phyloP scores from a whole-genome alignment of 495 filamentous ascomycete species.

The Penicillium diatomitis region DNA sequence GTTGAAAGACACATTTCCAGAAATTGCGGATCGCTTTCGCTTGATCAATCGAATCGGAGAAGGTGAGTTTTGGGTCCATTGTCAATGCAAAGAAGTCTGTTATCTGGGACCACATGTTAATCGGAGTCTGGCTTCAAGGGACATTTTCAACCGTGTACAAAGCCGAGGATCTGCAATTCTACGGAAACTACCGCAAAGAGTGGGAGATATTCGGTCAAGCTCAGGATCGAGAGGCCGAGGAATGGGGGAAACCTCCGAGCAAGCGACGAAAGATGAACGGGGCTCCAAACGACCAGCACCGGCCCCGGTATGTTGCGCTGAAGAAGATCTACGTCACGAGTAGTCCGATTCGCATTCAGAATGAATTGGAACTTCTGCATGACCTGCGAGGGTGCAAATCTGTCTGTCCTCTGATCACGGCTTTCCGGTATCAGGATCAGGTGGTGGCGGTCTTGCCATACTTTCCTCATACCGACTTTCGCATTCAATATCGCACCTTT shows the following conservation, averaged over 20 bases:
- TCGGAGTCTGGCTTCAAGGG: conserved; percentile 37
- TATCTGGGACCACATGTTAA: background rate
- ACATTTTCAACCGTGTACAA: conserved; percentile 99
- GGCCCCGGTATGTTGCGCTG: conserved; percentile 78
- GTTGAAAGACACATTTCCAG: conserved; percentile 70
- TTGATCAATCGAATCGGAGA: conserved; percentile 96
- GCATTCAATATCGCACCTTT: conserved; percentile 87
- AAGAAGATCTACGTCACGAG: conserved; percentile 99
- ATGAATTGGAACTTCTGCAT: conserved; percentile 94
- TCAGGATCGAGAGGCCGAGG: conserved; percentile 53
- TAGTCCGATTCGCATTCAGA: conserved; percentile 84
- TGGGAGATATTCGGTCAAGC: conserved; percentile 65
- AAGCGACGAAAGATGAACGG: conserved; percentile 36
- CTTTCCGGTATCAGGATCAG: conserved; percentile 87
- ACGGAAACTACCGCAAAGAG: conserved; percentile 71
- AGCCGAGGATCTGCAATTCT: conserved; percentile 79
- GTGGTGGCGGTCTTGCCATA: conserved; percentile 92
- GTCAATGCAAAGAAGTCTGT: background rate
- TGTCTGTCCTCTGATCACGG: conserved; percentile 92
- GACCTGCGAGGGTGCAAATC: conserved; percentile 72
- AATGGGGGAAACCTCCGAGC: conserved; percentile 51
- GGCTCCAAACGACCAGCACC: conserved; percentile 24
- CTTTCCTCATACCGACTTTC: conserved; percentile 92
- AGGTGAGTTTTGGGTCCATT: conserved; percentile 40
- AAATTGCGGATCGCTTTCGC: conserved; percentile 74